phyloP scores from a whole-genome alignment of 257 asterid species.

The Nicotiana tabacum region DNA sequence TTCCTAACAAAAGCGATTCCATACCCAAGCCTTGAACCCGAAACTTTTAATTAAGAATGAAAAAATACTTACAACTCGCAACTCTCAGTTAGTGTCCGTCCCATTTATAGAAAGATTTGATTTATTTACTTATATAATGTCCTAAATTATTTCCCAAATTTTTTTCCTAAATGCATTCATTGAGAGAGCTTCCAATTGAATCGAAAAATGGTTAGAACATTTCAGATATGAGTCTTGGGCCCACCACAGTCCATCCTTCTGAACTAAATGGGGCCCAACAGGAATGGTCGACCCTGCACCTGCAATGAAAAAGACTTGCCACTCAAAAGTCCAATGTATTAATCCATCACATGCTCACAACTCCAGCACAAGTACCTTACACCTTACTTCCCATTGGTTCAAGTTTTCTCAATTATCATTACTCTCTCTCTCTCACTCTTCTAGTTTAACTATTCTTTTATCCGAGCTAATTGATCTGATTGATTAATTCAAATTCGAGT shows the following conservation, averaged over 20 bases:
- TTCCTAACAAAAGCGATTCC: accelerated
- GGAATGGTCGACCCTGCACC: constrained; percentile 6
- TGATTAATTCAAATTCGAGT: background rate
- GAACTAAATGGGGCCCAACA: background rate
- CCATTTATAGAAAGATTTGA: background rate
- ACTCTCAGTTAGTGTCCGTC: background rate
- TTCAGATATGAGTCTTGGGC: background rate
- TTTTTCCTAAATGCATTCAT: background rate
- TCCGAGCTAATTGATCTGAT: accelerated
- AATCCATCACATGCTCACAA: constrained; percentile 7
- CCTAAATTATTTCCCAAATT: background rate
- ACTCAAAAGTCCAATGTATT: background rate
- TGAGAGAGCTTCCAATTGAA: background rate
- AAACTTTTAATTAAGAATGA: too few relatives aligned
- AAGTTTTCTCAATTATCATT: background rate
- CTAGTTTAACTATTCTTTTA: background rate
- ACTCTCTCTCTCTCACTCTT: background rate
- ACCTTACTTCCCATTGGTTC: constrained; percentile 15
- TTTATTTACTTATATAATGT: background rate
- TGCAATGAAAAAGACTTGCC: background rate
- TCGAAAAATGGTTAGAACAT: background rate
- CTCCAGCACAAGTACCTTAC: constrained; percentile 10
- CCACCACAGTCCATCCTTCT: background rate
- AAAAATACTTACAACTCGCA: too few relatives aligned
- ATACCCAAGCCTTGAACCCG: too few relatives aligned